Conservation (phyloP, 805 yeast genomes). For the Hermanozyma aechmeae region DNA sequence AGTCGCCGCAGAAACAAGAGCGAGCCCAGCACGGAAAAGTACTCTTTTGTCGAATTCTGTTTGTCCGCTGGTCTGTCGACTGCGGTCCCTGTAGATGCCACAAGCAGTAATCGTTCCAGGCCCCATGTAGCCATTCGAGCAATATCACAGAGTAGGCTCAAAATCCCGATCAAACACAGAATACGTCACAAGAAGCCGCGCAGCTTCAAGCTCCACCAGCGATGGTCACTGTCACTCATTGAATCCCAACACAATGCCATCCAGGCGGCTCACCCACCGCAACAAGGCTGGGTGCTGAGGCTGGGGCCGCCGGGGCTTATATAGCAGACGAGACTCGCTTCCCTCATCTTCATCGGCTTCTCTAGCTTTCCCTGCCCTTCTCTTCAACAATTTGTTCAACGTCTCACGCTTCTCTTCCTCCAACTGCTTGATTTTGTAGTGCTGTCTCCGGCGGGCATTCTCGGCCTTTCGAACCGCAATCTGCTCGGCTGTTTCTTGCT, state of each 20-base stretch:
- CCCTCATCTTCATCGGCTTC: constrained; percentile 24
- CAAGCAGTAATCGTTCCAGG: too few relatives aligned
- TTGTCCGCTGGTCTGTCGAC: too few relatives aligned
- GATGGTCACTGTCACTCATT: too few relatives aligned
- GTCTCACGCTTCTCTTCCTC: constrained; percentile 95
- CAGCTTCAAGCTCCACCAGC: too few relatives aligned
- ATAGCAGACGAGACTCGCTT: constrained; percentile 9
- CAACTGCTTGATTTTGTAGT: constrained; percentile 67
- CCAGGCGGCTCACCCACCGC: constrained; percentile 26
- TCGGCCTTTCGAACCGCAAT: constrained; percentile 75
- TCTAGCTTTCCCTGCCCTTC: constrained; percentile 70
- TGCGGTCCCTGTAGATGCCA: too few relatives aligned
- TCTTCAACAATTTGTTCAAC: constrained; percentile 71
- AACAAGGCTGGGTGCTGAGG: constrained; percentile 36
- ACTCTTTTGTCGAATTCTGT: too few relatives aligned
- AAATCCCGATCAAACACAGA: too few relatives aligned
- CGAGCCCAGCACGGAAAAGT: too few relatives aligned
- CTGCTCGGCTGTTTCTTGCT: constrained; percentile 73
- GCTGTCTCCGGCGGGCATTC: constrained; percentile 79
- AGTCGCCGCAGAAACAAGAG: too few relatives aligned
- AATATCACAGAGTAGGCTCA: too few relatives aligned
- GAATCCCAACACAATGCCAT: constrained; percentile 5
- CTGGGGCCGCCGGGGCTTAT: constrained; percentile 33
- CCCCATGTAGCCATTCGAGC: too few relatives aligned
- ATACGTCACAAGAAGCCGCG: too few relatives aligned